Conservation (phyloP, 352 stramenopile genomes). For the Phytopythium vexans region DNA sequence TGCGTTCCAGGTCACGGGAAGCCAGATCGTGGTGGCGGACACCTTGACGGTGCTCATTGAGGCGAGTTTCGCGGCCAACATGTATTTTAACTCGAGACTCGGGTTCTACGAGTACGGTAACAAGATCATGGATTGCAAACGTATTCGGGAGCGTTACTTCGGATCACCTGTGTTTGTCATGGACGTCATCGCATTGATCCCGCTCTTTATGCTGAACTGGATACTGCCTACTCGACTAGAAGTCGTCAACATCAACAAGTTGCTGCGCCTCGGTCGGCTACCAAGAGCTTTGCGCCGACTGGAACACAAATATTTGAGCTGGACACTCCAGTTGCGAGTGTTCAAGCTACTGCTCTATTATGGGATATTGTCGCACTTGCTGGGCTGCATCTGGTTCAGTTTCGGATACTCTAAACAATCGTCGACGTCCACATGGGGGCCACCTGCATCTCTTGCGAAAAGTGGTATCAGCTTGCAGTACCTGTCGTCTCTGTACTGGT, state of each 20-base stretch:
- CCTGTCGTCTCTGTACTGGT: slow-evolving; percentile 47
- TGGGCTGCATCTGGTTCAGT: slow-evolving; percentile 63
- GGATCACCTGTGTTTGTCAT: slow-evolving; percentile 25
- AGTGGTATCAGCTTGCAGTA: slow-evolving; percentile 24
- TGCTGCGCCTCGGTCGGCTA: slow-evolving; percentile 34
- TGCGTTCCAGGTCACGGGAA: slow-evolving; percentile 15
- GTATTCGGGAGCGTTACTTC: slow-evolving; percentile 40
- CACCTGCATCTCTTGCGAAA: slow-evolving; percentile 4
- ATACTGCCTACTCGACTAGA: slow-evolving; percentile 20
- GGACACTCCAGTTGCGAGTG: slow-evolving; percentile 37
- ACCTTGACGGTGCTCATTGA: slow-evolving; percentile 34
- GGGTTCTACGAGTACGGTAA: slow-evolving; percentile 69
- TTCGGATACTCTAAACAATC: slow-evolving; percentile 20
- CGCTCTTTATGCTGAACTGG: slow-evolving; percentile 53
- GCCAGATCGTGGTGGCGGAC: slow-evolving; percentile 11
- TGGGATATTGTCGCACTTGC: slow-evolving; percentile 35
- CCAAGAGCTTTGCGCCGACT: slow-evolving; percentile 15
- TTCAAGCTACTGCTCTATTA: slow-evolving; percentile 50
- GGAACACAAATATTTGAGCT: slow-evolving; percentile 42
- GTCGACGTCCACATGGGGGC: slow-evolving; percentile 7
- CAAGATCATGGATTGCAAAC: slow-evolving; percentile 50
- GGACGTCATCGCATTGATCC: slow-evolving; percentile 35
- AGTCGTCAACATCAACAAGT: slow-evolving; percentile 49
- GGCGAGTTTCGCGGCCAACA: slow-evolving; percentile 36
- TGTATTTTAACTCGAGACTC: slow-evolving; percentile 42